Conservation (phyloP, 257 asterid species). For the Voacanga thouarsii region DNA sequence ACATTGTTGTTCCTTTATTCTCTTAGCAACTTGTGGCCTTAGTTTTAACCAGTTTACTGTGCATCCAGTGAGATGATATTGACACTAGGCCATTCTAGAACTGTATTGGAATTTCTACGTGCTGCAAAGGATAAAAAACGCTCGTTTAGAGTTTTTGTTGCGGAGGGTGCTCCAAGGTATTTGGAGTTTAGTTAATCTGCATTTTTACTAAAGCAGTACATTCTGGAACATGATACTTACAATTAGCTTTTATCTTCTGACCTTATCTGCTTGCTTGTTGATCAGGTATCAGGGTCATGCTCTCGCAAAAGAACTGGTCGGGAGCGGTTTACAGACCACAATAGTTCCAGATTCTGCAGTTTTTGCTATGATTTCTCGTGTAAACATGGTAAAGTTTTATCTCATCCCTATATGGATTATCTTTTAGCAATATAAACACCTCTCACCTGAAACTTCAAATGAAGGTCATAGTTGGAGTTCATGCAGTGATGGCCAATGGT, state of each 20-base stretch:
- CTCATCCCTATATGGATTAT: slow-evolving; percentile 10
- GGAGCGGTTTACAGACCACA: slow-evolving; percentile 71
- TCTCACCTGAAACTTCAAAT: slow-evolving; percentile 20
- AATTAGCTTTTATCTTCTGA: neutral
- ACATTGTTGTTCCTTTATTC: neutral
- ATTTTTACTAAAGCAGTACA: neutral
- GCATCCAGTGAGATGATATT: slow-evolving; percentile 75
- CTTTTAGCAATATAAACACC: neutral
- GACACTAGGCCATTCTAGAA: slow-evolving; percentile 80
- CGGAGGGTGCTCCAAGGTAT: slow-evolving; percentile 96
- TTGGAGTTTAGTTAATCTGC: neutral
- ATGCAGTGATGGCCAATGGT: slow-evolving; percentile 88
- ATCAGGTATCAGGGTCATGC: slow-evolving; percentile 83
- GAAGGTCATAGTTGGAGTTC: slow-evolving; percentile 90
- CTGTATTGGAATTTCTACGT: slow-evolving; percentile 68
- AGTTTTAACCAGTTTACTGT: neutral
- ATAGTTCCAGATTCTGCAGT: slow-evolving; percentile 88
- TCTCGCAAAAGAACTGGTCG: slow-evolving; percentile 74
- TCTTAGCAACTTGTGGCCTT: neutral
- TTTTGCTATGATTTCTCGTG: slow-evolving; percentile 90
- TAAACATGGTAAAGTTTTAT: slow-evolving; percentile 63
- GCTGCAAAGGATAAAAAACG: slow-evolving; percentile 84
- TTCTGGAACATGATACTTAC: neutral
- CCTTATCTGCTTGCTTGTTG: slow-evolving; percentile 2
- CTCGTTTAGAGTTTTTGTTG: slow-evolving; percentile 78